phyloP scores from a whole-genome alignment of 2,329 filamentous ascomycete genomes.

The Periconia macrospinosa region DNA sequence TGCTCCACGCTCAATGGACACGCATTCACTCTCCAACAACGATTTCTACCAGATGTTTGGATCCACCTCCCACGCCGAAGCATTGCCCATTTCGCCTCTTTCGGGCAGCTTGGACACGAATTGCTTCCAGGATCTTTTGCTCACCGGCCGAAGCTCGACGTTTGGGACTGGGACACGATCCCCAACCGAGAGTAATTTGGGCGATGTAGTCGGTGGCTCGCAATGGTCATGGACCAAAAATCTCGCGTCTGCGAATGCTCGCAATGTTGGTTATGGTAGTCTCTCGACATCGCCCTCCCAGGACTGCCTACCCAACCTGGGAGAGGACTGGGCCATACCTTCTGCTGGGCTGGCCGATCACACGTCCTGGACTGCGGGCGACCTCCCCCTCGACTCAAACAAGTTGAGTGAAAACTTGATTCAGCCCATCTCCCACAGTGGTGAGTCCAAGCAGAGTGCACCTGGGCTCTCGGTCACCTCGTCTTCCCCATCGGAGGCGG shows the following conservation, averaged over 20 bases:
- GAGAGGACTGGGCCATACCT: constrained; percentile 38
- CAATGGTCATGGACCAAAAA: constrained; percentile 40
- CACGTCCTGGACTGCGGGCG: constrained; percentile 43
- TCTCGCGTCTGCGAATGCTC: constrained; percentile 23
- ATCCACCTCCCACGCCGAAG: constrained; percentile 32
- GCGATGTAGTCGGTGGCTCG: constrained; percentile 32
- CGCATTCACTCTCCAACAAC: constrained; percentile 39
- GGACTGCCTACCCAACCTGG: constrained; percentile 39
- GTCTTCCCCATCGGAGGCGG: constrained; percentile 45
- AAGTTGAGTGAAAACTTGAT: constrained; percentile 38
- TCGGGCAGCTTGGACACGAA: constrained; percentile 32
- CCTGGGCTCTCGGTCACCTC: constrained; percentile 45
- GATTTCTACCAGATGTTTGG: constrained; percentile 41
- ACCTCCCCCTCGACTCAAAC: constrained; percentile 44
- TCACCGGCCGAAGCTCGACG: constrained; percentile 24
- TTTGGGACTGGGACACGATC: constrained; percentile 35
- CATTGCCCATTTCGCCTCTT: constrained; percentile 28
- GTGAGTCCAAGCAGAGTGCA: constrained; percentile 44
- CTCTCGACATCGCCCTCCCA: constrained; percentile 44
- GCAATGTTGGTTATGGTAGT: constrained; percentile 37
- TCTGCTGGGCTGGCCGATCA: constrained; percentile 34
- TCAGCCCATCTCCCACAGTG: constrained; percentile 45
- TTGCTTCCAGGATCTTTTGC: constrained; percentile 26
- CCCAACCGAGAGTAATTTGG: constrained; percentile 34
- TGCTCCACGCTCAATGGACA: constrained; percentile 37